phyloP scores from a whole-genome alignment of 2,329 filamentous ascomycete genomes.

The Macrophomina pseudophaseolina region DNA sequence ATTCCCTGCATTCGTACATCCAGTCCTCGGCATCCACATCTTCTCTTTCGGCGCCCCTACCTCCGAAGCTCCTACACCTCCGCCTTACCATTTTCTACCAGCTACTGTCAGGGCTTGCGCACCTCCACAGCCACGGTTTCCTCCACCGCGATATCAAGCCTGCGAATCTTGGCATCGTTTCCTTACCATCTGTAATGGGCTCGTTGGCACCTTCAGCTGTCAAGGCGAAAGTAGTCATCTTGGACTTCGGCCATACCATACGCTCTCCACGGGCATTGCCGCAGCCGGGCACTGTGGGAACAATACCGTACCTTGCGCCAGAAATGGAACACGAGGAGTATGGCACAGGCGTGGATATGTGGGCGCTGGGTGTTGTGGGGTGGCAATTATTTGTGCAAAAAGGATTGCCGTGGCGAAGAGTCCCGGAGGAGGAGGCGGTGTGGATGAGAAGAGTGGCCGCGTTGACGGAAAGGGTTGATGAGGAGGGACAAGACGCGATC shows the following conservation, averaged over 20 bases:
- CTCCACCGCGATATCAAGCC: conserved; percentile 28
- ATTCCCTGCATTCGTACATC: conserved; percentile 1
- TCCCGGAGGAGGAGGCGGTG: not conserved
- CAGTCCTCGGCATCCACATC: not conserved
- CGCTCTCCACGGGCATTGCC: not conserved
- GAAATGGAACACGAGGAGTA: conserved; percentile 16
- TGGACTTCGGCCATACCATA: conserved; percentile 21
- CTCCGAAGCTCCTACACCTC: not conserved
- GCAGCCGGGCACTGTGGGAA: conserved; percentile 14
- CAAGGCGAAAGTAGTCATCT: not conserved
- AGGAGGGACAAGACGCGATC: not conserved
- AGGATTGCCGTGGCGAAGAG: conserved; percentile 1
- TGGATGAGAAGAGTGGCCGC: not conserved
- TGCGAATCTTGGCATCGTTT: conserved; percentile 24
- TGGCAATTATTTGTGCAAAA: conserved; percentile 12
- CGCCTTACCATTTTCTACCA: conserved; percentile 10
- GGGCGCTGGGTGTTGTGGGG: conserved; percentile 7
- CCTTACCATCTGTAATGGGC: not conserved
- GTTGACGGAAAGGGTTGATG: not conserved
- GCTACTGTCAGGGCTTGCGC: conserved; percentile 20
- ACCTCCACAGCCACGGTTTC: conserved; percentile 24
- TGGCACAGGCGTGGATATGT: not conserved
- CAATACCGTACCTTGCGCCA: conserved; percentile 22
- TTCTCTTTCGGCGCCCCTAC: not conserved
- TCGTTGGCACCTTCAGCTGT: not conserved